A percentile compares a stretch with the other conserved stretches of the same genome.
These are phyloP conservation scores for Calonectria pteridis DNA, from an alignment of 2,329 filamentous ascomycete species.

Conservation along the genomic window DNA sequence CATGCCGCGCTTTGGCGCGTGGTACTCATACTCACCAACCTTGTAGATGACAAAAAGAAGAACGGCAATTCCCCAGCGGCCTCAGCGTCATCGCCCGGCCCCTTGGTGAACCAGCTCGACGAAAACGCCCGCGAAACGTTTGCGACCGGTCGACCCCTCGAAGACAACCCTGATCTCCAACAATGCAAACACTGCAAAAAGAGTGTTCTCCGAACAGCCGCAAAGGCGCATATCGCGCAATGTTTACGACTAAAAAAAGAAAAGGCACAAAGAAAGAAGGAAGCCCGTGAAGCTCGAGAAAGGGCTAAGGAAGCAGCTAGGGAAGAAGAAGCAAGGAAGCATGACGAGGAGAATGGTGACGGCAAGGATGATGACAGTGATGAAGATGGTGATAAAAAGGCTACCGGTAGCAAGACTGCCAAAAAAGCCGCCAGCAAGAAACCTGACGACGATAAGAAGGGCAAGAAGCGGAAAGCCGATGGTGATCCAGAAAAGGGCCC, in stretches of 20 bases:
- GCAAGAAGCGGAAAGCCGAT: constrained; percentile 84
- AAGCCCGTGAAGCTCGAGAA: constrained; percentile 78
- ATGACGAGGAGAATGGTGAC: constrained; percentile 61
- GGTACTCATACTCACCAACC: constrained; percentile 16
- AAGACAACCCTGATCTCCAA: constrained; percentile 83
- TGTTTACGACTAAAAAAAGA: constrained; percentile 89
- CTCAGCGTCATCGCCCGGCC: constrained; percentile 62
- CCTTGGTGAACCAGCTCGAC: constrained; percentile 77
- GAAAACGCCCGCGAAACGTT: constrained; percentile 84
- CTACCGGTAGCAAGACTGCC: constrained; percentile 54
- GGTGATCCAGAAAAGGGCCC: constrained; percentile 83
- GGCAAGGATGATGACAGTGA: constrained; percentile 64
- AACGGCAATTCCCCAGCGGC: constrained; percentile 58
- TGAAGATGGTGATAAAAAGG: constrained; percentile 58
- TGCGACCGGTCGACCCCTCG: constrained; percentile 82
- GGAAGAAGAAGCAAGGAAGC: constrained; percentile 67
- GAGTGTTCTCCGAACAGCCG: constrained; percentile 80
- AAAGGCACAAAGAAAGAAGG: constrained; percentile 82
- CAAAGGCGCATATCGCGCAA: constrained; percentile 83
- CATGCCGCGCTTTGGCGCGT: constrained; percentile 23
- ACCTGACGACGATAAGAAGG: constrained; percentile 73
- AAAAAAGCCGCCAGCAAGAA: constrained; percentile 80
- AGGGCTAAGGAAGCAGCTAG: constrained; percentile 72
- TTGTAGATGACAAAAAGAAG: constrained; percentile 67
- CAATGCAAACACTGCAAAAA: constrained; percentile 97